Conservation (phyloP, 768 basidiomycete species). For the Leucocoprinus leucothites region DNA sequence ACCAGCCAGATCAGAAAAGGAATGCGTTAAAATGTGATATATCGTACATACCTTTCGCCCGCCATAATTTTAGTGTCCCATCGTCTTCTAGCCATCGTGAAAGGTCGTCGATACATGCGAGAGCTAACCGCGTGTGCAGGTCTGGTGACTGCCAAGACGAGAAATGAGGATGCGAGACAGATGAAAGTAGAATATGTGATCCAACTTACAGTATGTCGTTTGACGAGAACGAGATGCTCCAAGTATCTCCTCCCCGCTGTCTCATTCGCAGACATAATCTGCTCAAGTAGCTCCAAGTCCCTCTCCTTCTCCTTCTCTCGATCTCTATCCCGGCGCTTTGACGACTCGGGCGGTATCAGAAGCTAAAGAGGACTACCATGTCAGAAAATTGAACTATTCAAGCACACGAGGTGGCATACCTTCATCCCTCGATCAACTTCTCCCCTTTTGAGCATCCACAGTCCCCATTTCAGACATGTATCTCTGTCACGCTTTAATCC, state of each 20-base stretch:
- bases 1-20: not conserved
- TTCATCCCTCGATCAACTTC: constrained; percentile 71
- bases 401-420: constrained; percentile 32
- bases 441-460: constrained; percentile 68
- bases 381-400: not conserved
- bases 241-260: constrained; percentile 68
- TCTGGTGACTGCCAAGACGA: constrained; percentile 23
- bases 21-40: not conserved
- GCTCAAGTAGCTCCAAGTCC: constrained; percentile 52
- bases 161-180: not conserved
- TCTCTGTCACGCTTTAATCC: constrained; percentile 35
- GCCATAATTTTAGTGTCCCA: constrained; percentile 60
- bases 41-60: constrained; percentile 54
- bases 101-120: constrained; percentile 53
- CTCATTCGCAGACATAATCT: constrained; percentile 55
- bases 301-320: constrained; percentile 41
- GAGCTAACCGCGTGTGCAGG: constrained; percentile 67
- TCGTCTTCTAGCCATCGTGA: constrained; percentile 50
- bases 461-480: constrained; percentile 48
- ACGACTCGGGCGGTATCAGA: constrained; percentile 50
- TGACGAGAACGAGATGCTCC: constrained; percentile 76
- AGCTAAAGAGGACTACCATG: constrained; percentile 37
- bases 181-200: constrained; percentile 47
- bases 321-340: constrained; percentile 51
- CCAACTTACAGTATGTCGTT: constrained; percentile 52